These are phyloP conservation scores for Helotiales sp. DNA, from an alignment of 2,329 filamentous ascomycete species.

Conservation along the genomic window DNA sequence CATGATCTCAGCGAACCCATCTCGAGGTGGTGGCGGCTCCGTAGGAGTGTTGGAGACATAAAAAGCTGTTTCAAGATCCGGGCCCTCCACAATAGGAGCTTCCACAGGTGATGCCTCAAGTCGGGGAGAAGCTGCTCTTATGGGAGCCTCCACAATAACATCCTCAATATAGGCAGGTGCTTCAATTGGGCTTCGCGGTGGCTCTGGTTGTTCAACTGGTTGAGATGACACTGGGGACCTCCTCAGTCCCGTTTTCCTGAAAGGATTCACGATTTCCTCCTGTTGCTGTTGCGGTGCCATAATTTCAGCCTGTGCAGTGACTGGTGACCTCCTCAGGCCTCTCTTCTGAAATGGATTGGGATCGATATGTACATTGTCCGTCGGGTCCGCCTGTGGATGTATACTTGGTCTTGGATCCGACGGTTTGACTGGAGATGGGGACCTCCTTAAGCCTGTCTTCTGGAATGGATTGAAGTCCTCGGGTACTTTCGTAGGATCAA, in stretches of 20 bases:
- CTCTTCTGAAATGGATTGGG: slow-evolving; percentile 33
- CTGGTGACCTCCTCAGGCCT: slow-evolving; percentile 30
- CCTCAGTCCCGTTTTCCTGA: slow-evolving; percentile 21
- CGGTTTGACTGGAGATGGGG: too few species aligned
- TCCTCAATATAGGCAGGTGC: neutral
- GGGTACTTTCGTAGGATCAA: slow-evolving; percentile 6
- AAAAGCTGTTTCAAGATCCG: neutral
- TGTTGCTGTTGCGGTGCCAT: neutral
- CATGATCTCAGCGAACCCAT: neutral
- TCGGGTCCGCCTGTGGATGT: neutral
- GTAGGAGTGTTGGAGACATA: slow-evolving; percentile 20
- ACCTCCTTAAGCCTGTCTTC: slow-evolving; percentile 31
- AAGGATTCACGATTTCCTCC: slow-evolving; percentile 16
- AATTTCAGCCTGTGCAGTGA: neutral
- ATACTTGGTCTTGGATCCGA: neutral
- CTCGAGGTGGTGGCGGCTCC: slow-evolving; percentile 11
- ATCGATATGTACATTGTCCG: slow-evolving; percentile 15
- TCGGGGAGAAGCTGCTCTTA: too few species aligned
- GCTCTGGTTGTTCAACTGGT: neutral
- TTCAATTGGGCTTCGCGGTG: neutral
- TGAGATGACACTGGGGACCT: slow-evolving; percentile 15
- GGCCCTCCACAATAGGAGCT: neutral
- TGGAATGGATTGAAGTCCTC: slow-evolving; percentile 30
- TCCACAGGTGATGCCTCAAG: neutral
- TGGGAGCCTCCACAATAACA: too few species aligned